These are phyloP conservation scores for Mimosa pudica DNA, from an alignment of 306 rosid genomes.

Conservation along the genomic window DNA sequence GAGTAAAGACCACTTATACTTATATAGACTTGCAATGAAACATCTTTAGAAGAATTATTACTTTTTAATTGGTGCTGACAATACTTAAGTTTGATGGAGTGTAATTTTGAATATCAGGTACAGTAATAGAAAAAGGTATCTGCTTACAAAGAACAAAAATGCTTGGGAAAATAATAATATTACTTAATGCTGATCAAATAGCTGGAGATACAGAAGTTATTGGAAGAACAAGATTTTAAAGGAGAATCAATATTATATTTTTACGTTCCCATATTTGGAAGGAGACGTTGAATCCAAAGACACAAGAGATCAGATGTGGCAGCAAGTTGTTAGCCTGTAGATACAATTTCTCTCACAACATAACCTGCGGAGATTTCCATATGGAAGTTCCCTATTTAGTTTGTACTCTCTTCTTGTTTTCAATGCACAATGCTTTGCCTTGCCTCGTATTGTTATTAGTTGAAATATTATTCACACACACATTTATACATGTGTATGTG, in stretches of 20 bases:
- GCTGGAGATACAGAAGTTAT: neutral
- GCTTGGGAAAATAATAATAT: neutral
- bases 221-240: neutral
- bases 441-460: slow-evolving; percentile 10
- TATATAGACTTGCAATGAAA: too few species aligned
- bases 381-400: neutral
- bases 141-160: neutral
- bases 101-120: too few species aligned
- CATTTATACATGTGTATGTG: neutral
- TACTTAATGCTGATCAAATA: neutral
- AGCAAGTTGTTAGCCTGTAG: neutral
- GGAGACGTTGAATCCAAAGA: neutral
- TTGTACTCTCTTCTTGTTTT: slow-evolving; percentile 18
- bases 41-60: too few species aligned
- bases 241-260: neutral
- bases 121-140: neutral
- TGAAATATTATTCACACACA: neutral
- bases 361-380: neutral
- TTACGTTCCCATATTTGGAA: neutral
- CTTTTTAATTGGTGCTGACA: too few species aligned
- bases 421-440: slow-evolving; percentile 7
- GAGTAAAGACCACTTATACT: too few species aligned
- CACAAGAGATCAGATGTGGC: neutral
- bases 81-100: too few species aligned
- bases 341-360: neutral